Evolutionary conservation across 305 asterid species (phyloP), one percentile per base, ranked within the genome.

Genomic region (Fraxinus albicans): DNA sequence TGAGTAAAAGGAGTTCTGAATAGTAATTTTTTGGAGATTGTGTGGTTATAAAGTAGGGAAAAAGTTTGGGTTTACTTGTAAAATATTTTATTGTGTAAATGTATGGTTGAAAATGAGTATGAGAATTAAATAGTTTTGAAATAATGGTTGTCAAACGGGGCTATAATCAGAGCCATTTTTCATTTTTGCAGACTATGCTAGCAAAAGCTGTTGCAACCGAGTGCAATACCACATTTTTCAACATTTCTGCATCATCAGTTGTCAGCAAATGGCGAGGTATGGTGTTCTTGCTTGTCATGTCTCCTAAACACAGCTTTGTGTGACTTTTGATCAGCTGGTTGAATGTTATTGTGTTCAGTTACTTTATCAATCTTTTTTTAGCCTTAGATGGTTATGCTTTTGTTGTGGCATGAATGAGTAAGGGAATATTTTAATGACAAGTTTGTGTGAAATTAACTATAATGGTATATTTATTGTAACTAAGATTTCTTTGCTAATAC

Each of bases 181-280:
- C 74, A 74, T 84, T 34, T 63, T 80, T 87, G 87, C 93, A 96
- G 99, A 96, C 99, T 73, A 94, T 96, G 97, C 94, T 96, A 84
- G 99, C 98, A 77, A 96, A 96, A 88, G 98, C 98, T 90, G 98
- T 96, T 82, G 99, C 99, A 77, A 94, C 99, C 17, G 98, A 96
- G 89, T 96, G 98, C 93, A 94, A 96, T 3, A 96, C 98, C 34
- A 96, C 99, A 81, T 94, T 96, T 89, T 96, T 96, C 93, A 96
- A 96, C 88, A 96, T 96, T 82, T 96, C 99, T 85, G 98, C 99
- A 84, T 96, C 99, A 86, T 96, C 98, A 55, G 91, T 96, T 73
- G 99, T 96, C 83, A 94, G 98, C 95, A 96, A 96, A 92, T 96
- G 99, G 99, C 94, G 98, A 72, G 99, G 99, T 96, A 92, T 80